Evolutionary conservation across 2,329 filamentous ascomycete genomes (phyloP).

Genomic region (Colletotrichum spaethianum): DNA sequence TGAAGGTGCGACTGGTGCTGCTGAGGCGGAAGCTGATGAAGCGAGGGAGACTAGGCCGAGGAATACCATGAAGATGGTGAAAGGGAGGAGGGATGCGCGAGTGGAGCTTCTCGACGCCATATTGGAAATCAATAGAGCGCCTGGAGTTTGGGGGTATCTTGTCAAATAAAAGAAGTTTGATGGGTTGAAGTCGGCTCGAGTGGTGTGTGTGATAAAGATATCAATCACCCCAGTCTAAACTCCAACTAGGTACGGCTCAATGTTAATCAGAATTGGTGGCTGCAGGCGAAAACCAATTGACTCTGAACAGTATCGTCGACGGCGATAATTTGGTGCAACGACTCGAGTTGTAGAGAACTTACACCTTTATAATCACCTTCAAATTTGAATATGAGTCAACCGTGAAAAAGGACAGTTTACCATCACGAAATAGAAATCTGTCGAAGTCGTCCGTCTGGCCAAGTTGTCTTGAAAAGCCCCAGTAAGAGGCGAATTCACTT

Average conservation of each 20-base stretch:
- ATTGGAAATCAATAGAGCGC: background rate
- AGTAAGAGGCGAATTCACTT: slow-evolving; percentile 34
- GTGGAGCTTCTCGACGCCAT: slow-evolving; percentile 24
- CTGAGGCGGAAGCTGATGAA: slow-evolving; percentile 24
- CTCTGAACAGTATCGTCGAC: background rate
- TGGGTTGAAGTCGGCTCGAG: background rate
- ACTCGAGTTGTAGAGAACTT: background rate
- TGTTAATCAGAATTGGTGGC: background rate
- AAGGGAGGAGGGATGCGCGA: slow-evolving; percentile 5
- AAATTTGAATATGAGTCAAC: slow-evolving; percentile 35
- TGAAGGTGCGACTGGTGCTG: slow-evolving; percentile 42
- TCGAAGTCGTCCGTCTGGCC: slow-evolving; percentile 37
- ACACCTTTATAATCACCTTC: slow-evolving; percentile 3
- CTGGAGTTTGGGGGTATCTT: background rate
- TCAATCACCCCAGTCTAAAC: background rate
- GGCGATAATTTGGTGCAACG: background rate
- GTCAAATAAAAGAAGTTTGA: background rate
- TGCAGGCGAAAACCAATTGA: background rate
- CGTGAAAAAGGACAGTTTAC: slow-evolving; percentile 40
- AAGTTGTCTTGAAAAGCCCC: slow-evolving; percentile 38
- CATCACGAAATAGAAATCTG: slow-evolving; percentile 34
- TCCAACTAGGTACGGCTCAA: background rate
- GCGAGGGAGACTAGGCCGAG: slow-evolving; percentile 32
- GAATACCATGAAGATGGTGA: slow-evolving; percentile 28
- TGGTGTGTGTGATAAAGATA: background rate